A percentile compares a stretch with the other conserved stretches of the same genome.
phyloP scores from a whole-genome alignment of 495 filamentous ascomycete species.

The Eremomyces bilateralis region DNA sequence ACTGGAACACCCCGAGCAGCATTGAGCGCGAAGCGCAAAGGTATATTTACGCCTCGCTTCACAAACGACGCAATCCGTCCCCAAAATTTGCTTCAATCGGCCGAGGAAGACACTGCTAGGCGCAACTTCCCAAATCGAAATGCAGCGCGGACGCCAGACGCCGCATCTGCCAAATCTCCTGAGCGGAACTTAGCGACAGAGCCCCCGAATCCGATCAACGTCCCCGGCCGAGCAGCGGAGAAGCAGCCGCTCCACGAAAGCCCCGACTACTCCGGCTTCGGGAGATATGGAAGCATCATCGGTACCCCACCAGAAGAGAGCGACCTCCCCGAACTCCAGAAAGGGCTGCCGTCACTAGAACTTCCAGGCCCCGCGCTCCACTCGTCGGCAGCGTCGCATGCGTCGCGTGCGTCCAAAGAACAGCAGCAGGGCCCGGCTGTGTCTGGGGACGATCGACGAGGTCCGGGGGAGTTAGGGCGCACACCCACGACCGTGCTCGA shows the following conservation, averaged over 20 bases:
- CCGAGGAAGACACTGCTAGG: conserved; percentile 1
- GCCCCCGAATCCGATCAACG: background rate
- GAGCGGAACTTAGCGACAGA: conserved; percentile 5
- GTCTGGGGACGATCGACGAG: background rate
- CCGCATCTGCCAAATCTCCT: conserved; percentile 1
- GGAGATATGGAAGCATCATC: conserved; percentile 55
- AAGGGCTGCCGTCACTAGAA: conserved; percentile 30
- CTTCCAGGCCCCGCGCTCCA: conserved; percentile 58
- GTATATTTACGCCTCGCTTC: conserved; percentile 4
- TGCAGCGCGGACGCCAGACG: no score
- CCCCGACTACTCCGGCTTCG: conserved; percentile 12
- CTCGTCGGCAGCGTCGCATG: conserved; percentile 7
- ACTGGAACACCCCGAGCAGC: conserved; percentile 1
- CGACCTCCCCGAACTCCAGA: conserved; percentile 7
- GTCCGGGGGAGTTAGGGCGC: no score
- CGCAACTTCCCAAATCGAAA: no score
- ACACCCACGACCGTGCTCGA: no score
- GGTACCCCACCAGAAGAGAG: conserved; percentile 32
- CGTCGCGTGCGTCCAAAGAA: background rate
- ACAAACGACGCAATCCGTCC: conserved; percentile 3
- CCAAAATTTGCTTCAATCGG: conserved; percentile 3
- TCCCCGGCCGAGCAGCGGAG: background rate
- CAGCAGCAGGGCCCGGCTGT: background rate
- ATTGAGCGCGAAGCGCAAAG: conserved; percentile 5
- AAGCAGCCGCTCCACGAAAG: conserved; percentile 8